These are phyloP conservation scores for Yamadazyma philogaea DNA, from an alignment of 805 yeast species.

Conservation along the genomic window DNA sequence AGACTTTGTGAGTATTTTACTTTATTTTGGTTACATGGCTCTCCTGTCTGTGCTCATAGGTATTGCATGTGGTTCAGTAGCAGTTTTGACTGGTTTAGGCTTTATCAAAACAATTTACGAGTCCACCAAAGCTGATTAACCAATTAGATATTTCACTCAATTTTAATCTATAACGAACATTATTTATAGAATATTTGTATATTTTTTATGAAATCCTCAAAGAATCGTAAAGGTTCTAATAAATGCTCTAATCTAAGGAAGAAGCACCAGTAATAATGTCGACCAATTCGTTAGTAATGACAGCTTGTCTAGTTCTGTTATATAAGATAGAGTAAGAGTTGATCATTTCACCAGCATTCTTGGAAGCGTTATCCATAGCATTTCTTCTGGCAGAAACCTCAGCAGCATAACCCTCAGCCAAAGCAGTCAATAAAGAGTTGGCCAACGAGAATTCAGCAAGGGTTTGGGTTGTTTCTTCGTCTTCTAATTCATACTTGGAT, in stretches of 20 bases:
- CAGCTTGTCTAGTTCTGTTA: constrained; percentile 99
- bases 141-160: neutral
- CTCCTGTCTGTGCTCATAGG: constrained; percentile 62
- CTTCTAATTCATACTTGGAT: constrained; percentile 74
- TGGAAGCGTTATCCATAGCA: constrained; percentile 99
- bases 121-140: constrained; percentile 53
- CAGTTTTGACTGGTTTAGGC: constrained; percentile 61
- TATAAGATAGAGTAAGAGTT: constrained; percentile 92
- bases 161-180: neutral
- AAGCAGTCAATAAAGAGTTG: constrained; percentile 82
- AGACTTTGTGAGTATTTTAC: constrained; percentile 62
- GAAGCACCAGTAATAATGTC: constrained; percentile 99
- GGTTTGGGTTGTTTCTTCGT: constrained; percentile 64
- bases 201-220: neutral
- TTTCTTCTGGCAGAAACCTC: constrained; percentile 98
- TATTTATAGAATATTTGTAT: constrained; percentile 4
- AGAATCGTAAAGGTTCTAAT: constrained; percentile 6
- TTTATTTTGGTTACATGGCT: constrained; percentile 71
- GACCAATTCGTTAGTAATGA: constrained; percentile 98
- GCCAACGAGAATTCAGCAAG: constrained; percentile 86
- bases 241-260: constrained; percentile 69
- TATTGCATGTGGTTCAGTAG: constrained; percentile 71
- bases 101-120: constrained; percentile 64
- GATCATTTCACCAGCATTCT: constrained; percentile 99
- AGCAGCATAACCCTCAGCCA: constrained; percentile 98